These are phyloP conservation scores for Ustilago shanxiensis DNA, from an alignment of 1,284 basidiomycete genomes.

Conservation along the genomic window DNA sequence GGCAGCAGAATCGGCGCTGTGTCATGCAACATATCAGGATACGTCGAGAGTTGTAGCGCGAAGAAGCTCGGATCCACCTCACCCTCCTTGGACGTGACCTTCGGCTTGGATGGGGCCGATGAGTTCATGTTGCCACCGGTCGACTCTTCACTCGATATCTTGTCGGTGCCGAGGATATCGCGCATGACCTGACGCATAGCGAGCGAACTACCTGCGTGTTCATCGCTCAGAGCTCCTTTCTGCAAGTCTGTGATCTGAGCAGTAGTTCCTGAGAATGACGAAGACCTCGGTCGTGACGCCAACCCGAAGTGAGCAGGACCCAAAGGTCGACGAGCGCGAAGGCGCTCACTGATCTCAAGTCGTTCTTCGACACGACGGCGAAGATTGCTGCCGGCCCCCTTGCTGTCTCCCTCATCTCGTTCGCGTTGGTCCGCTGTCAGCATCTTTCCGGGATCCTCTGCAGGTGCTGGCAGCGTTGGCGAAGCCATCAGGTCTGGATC, in stretches of 20 bases:
- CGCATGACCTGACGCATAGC: constrained; percentile 55
- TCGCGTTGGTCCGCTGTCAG: background rate
- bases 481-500: constrained; percentile 66
- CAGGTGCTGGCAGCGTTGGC: constrained; percentile 40
- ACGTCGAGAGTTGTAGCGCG: constrained; percentile 82
- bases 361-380: constrained; percentile 45
- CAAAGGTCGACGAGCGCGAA: constrained; percentile 39
- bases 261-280: constrained; percentile 79
- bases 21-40: constrained; percentile 65
- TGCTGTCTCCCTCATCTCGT: background rate
- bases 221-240: constrained; percentile 17
- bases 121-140: too few species aligned
- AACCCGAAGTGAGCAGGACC: constrained; percentile 57
- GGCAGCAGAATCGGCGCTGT: constrained; percentile 72
- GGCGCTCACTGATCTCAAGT: constrained; percentile 50
- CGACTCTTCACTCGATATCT: background rate
- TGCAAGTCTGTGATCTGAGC: constrained; percentile 1
- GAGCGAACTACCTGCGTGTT: constrained; percentile 29
- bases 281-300: constrained; percentile 72
- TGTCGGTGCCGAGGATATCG: constrained; percentile 45
- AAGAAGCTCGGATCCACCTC: constrained; percentile 87
- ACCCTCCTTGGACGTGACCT: constrained; percentile 33
- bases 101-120: constrained; percentile 8
- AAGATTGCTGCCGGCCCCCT: constrained; percentile 20
- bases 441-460: constrained; percentile 10